Conservation (phyloP, 805 yeast species). For the Torulaspora maleeae region DNA sequence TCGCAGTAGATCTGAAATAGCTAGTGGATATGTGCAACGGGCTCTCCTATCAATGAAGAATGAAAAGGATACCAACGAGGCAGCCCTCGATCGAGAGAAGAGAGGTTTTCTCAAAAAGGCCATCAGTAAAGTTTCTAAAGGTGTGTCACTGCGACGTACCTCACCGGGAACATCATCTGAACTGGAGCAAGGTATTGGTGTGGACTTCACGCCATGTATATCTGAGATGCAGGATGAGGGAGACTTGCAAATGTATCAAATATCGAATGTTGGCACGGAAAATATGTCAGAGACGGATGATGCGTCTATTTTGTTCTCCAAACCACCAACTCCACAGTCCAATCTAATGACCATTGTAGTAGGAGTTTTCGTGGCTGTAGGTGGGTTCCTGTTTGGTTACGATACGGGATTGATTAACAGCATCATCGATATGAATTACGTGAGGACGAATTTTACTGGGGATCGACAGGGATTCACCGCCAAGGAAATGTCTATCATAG, state of each 20-base stretch:
- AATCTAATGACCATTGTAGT: conserved; percentile 63
- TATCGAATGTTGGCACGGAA: conserved; percentile 4
- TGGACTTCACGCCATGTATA: not conserved
- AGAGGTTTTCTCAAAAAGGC: conserved; percentile 14
- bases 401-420: conserved; percentile 86
- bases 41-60: conserved; percentile 7
- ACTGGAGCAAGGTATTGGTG: conserved; percentile 4
- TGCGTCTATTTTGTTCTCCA: conserved; percentile 24
- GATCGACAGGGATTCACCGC: conserved; percentile 48
- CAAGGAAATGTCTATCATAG: conserved; percentile 62
- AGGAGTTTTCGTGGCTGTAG: conserved; percentile 81
- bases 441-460: conserved; percentile 50
- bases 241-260: conserved; percentile 3
- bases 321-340: conserved; percentile 41
- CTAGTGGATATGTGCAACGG: conserved; percentile 2
- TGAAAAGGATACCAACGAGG: conserved; percentile 7
- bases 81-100: conserved; percentile 9
- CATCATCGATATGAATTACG: conserved; percentile 69
- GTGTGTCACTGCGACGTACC: conserved; percentile 12
- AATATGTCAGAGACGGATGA: conserved; percentile 14
- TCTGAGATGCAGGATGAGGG: conserved; percentile 1
- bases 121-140: conserved; percentile 10
- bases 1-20: not conserved
- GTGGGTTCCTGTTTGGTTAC: conserved; percentile 85
- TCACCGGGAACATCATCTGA: conserved; percentile 5